These are phyloP conservation scores for Chrysanthemum makinoi DNA, from an alignment of 129 eudicot genomes.

Conservation along the genomic window DNA sequence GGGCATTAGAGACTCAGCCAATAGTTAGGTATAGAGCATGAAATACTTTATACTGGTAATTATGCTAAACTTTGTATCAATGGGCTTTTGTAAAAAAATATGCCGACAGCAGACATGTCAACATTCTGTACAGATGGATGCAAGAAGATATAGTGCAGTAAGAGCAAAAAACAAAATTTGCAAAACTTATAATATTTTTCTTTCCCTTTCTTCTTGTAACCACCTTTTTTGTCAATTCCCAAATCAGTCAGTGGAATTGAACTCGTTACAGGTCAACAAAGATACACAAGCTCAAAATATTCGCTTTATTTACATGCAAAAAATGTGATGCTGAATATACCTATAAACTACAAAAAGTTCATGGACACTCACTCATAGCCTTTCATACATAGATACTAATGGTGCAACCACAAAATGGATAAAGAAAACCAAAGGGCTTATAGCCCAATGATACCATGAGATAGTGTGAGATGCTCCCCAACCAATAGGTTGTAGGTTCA, in stretches of 20 bases:
- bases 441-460: too few species aligned
- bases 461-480: too few species aligned
- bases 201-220: neutral
- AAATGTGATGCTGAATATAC: too few species aligned
- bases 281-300: neutral
- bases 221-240: neutral
- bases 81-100: too few species aligned
- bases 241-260: too few species aligned
- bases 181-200: neutral
- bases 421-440: too few species aligned
- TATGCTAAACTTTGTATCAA: too few species aligned
- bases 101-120: too few species aligned
- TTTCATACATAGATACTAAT: neutral
- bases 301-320: too few species aligned
- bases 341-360: neutral
- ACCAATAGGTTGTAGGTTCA: too few species aligned
- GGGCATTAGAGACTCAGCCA: conserved; percentile 4
- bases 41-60: neutral
- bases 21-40: neutral
- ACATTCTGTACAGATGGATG: neutral
- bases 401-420: neutral
- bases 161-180: neutral
- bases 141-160: neutral
- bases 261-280: neutral
- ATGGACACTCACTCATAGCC: neutral